Base-by-base conservation (phyloP, 208 protist genomes). In the Angomonas ambiguus region DNA sequence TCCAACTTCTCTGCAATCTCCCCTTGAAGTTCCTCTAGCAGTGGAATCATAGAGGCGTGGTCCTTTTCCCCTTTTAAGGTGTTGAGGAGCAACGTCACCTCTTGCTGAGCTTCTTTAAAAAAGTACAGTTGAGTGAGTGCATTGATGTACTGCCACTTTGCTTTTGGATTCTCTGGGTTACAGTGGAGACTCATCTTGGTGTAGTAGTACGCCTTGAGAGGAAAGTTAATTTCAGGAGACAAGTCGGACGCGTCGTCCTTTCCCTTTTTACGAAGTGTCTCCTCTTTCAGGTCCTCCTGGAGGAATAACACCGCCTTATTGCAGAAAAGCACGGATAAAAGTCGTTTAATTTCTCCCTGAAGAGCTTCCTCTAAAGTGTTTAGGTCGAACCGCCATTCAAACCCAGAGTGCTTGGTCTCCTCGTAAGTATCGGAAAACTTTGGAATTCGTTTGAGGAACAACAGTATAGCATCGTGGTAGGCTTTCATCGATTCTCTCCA, bases 161-260 rank as follows among this genome's bases (percentile, higher is more conserved):
- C 58, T 27, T 63, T 63, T 38, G 27, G 28, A 35, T 63, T 49
- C 33, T 33, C 18, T 49, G 58, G 58, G 10, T 49, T 41, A 35
- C 58, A 63, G 13, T 63, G 58, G 0, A 63, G 58, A 35, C 58
- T 63, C 4, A 63, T 31, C 13, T 38, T 31, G 58, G 33, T 63
- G 58, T 63, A 63, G 58, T 63, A 63, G 33, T 49, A 38, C 16
- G 22, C 27, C 58, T 49, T 28, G 32, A 63, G 58, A 42, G 58
- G 58, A 5, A n/a, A 38, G 58, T 18, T 1, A 4, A 63, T 38
- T 22, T 63, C 33, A 10, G 33, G n/a, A n/a, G n/a, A 10, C 10
- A 42, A 38, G 22, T 49, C 33, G n/a, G 58, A 49, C 13, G 27
- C n/a, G 0, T 30, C 58, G 16, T 31, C 58, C 16, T 41, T 35